phyloP scores from a whole-genome alignment of 192 early-diverging fungal genomes.

The Allomyces arbusculus region DNA sequence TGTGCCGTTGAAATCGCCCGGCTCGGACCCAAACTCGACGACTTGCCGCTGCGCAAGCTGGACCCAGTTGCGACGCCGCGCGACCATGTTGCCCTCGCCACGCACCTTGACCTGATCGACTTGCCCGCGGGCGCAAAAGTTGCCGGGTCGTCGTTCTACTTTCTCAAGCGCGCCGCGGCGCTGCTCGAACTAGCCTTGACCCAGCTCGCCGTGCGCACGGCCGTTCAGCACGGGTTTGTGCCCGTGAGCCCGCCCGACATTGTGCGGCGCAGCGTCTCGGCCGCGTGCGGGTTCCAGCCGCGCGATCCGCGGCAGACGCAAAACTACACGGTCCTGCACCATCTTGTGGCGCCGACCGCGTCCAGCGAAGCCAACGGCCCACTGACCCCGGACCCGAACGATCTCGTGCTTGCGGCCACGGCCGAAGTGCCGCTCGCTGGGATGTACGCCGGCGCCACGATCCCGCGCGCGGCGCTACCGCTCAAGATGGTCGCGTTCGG shows the following conservation, averaged over 20 bases:
- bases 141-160: constrained; percentile 66
- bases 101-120: constrained; percentile 48
- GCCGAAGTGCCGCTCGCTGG: constrained; percentile 83
- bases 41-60: no score
- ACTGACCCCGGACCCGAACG: constrained; percentile 6
- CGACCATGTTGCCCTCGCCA: constrained; percentile 53
- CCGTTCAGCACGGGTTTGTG: constrained; percentile 43
- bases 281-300: constrained; percentile 79
- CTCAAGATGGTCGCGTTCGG: constrained; percentile 58
- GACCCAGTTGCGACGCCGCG: background rate
- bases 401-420: constrained; percentile 61
- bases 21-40: background rate
- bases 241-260: constrained; percentile 69
- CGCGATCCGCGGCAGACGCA: constrained; percentile 57
- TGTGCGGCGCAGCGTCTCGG: constrained; percentile 51
- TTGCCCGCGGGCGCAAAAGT: constrained; percentile 61
- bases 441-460: constrained; percentile 46
- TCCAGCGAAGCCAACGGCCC: constrained; percentile 3
- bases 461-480: constrained; percentile 40
- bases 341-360: constrained; percentile 11
- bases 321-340: constrained; percentile 48
- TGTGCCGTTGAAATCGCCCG: background rate
- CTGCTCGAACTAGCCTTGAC: constrained; percentile 70
- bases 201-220: constrained; percentile 66
- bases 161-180: constrained; percentile 67